Evolutionary conservation across 176 grass and related monocot species (phyloP), one percentile per base, ranked within the genome.

Genomic region (Hordeum marinum): DNA sequence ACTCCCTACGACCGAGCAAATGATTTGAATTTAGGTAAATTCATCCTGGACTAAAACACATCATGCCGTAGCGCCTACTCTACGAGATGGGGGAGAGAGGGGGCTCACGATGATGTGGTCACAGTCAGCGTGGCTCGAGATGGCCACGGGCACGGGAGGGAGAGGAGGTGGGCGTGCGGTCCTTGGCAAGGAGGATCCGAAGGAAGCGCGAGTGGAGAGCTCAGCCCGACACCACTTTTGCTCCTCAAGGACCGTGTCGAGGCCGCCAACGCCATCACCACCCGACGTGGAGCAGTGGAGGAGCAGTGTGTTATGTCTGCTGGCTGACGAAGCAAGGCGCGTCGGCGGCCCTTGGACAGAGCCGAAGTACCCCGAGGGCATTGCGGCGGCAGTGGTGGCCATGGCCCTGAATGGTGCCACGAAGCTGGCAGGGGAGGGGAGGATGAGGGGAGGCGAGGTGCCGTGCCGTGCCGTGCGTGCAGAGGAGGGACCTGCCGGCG

Each of bases 181-280:
- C 39, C 39, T 9, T 9, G 39, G 39, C 9, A 8, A 40, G 39
- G 39, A n/a, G n/a, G n/a, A n/a, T n/a, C n/a, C n/a, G n/a, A n/a
- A n/a, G n/a, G n/a, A n/a, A n/a, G 93, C 93, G 80, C 93, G 87
- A 42, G 89, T 74, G 11, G 95, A 68, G 76, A 95, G 95, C 77
- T 98, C 89, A 6, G 87, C 90, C 52, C 58, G 84, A 36, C 93
- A 87, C 6, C 80, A 68, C 26, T 58, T 71, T 87, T 89, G 88
- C 77, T 98, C 93, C 64, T 93, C 82, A 3, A 86, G 63, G 9
- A 59, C 66, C 81, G 57, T 70, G 42, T 92, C 88, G 10, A 80
- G 72, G 18, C 83, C 91, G n/a, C 46, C 80, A 48, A 2, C 77
- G 12, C 61, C 60, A 11, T 69, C 39, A 9, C 83, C 90, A 2